A percentile compares a stretch with the other conserved stretches of the same genome.
Evolutionary conservation across 73 alveolate genomes (phyloP).

Genomic region (Paramecium sonneborni): DNA sequence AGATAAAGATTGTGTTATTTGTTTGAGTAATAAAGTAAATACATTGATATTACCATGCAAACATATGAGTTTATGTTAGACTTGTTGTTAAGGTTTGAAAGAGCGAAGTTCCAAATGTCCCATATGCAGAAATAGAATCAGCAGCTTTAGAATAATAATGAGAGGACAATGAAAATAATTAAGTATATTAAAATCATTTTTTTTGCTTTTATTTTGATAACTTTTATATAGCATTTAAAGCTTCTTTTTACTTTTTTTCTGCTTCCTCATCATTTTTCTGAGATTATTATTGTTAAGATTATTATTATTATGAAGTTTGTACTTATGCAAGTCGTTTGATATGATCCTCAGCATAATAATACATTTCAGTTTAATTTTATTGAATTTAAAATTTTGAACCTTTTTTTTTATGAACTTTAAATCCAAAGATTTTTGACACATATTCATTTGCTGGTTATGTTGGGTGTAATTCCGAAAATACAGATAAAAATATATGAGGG

Average conservation of each 20-base stretch:
- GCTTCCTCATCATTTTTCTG: not conserved
- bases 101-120: constrained; percentile 60
- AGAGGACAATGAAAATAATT: not conserved
- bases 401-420: constrained; percentile 40
- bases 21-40: constrained; percentile 37
- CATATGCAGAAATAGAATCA: constrained; percentile 44
- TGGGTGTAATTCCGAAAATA: constrained; percentile 28
- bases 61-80: constrained; percentile 55
- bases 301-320: not conserved
- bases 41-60: constrained; percentile 60
- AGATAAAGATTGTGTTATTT: constrained; percentile 60
- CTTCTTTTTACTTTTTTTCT: constrained; percentile 16
- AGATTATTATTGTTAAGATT: not conserved
- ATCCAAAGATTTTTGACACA: constrained; percentile 52
- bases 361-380: constrained; percentile 8
- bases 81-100: constrained; percentile 19
- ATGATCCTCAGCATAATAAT: constrained; percentile 59
- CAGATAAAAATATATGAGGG: constrained; percentile 71
- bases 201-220: not conserved
- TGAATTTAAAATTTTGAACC: constrained; percentile 25
- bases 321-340: constrained; percentile 5
- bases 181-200: not conserved
- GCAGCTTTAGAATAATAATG: not conserved
- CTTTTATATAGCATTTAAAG: constrained; percentile 3
- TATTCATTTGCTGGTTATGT: constrained; percentile 13